A percentile compares a stretch with the other conserved stretches of the same genome.
phyloP scores from a whole-genome alignment of 768 basidiomycete species.

The Cystofilobasidium capitatum region DNA sequence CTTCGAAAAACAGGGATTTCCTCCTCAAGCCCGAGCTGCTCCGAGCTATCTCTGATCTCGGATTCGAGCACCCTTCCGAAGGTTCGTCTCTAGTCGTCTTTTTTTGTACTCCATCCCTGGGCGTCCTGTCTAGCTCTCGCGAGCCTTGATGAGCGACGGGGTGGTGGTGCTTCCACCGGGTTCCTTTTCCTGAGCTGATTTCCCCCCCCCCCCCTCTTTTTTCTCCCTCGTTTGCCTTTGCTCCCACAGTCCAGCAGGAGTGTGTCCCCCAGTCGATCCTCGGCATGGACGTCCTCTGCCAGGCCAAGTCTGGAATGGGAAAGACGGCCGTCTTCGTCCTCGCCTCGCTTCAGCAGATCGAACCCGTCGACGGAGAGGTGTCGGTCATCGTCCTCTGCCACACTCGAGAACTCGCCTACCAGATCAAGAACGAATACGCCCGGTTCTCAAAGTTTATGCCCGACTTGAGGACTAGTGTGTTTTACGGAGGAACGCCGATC shows the following conservation, averaged over 20 bases:
- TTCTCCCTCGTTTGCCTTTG: too few relatives aligned
- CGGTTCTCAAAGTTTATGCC: slow-evolving; percentile 99
- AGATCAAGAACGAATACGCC: slow-evolving; percentile 99
- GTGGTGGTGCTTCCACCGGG: background rate
- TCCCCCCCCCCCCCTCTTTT: too few relatives aligned
- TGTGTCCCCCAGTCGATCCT: slow-evolving; percentile 99
- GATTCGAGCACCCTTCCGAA: slow-evolving; percentile 99
- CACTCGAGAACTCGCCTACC: slow-evolving; percentile 97
- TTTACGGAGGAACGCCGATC: slow-evolving; percentile 94
- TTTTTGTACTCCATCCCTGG: background rate
- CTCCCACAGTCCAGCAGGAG: slow-evolving; percentile 83
- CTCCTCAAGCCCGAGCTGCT: slow-evolving; percentile 92
- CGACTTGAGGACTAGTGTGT: slow-evolving; percentile 90
- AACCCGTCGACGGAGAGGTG: slow-evolving; percentile 96
- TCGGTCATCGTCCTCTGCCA: slow-evolving; percentile 97
- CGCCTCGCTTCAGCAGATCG: slow-evolving; percentile 93
- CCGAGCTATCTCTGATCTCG: slow-evolving; percentile 96
- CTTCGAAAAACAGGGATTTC: slow-evolving; percentile 64
- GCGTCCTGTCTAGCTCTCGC: background rate
- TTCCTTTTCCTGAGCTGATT: too few relatives aligned
- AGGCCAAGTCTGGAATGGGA: slow-evolving; percentile 87
- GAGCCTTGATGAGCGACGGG: too few relatives aligned
- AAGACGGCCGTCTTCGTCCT: slow-evolving; percentile 99
- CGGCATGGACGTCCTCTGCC: slow-evolving; percentile 98
- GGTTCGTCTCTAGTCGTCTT: slow-evolving; percentile 47